Conservation (phyloP, 169 alveolate genomes). For the Eimeria brunetti region DNA sequence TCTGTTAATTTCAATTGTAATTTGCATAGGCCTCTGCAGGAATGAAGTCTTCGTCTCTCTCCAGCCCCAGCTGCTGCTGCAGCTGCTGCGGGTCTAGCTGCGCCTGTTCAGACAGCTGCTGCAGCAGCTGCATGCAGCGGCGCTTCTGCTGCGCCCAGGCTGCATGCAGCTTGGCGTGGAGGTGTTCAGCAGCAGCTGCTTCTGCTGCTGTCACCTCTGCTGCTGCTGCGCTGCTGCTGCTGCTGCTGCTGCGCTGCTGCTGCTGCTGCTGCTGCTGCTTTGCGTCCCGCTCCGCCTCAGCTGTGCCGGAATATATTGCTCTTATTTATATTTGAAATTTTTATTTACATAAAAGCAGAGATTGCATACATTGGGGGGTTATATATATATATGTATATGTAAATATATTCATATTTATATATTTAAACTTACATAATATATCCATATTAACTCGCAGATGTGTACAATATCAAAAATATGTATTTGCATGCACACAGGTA, state of each 20-base stretch:
- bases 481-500: no score
- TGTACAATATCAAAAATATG: no score
- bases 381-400: neutral
- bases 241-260: constrained; percentile 34
- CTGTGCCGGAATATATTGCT: neutral
- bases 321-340: neutral
- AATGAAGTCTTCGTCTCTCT: constrained; percentile 72
- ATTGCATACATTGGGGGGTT: neutral
- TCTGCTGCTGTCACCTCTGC: constrained; percentile 74
- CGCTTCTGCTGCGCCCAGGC: constrained; percentile 75
- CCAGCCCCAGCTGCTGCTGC: constrained; percentile 57
- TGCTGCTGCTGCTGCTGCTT: neutral
- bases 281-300: constrained; percentile 36
- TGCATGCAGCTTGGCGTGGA: constrained; percentile 59
- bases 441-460: no score
- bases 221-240: no score
- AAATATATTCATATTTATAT: no score
- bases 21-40: constrained; percentile 66
- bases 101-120: constrained; percentile 41
- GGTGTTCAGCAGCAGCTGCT: constrained; percentile 23
- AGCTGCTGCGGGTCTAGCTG: constrained; percentile 44
- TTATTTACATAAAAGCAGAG: neutral
- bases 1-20: neutral
- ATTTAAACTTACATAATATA: no score
- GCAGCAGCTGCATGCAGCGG: constrained; percentile 51